phyloP scores from a whole-genome alignment of 1,139 yeast species.

The Suhomyces wounanorum region DNA sequence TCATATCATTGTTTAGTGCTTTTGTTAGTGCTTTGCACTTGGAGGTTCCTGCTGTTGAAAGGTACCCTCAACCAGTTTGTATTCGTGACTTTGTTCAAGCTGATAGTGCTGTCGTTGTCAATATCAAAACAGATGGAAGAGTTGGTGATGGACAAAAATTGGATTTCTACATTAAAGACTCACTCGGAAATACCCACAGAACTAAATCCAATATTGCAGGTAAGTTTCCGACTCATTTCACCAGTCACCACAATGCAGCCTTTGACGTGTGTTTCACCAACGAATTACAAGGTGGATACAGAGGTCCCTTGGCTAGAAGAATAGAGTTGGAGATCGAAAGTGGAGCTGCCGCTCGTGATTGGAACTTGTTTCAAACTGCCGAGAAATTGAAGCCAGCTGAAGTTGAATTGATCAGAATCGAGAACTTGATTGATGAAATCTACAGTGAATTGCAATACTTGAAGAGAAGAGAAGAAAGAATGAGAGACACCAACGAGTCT shows the following conservation, averaged over 20 bases:
- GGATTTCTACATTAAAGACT: conserved; percentile 61
- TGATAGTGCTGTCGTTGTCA: conserved; percentile 84
- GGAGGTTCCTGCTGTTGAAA: conserved; percentile 40
- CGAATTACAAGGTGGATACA: conserved; percentile 41
- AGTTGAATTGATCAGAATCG: conserved; percentile 80
- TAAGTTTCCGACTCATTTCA: conserved; percentile 71
- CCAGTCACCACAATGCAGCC: conserved; percentile 79
- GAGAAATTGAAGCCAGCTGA: conserved; percentile 94
- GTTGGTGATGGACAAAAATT: conserved; percentile 85
- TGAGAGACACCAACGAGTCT: conserved; percentile 95
- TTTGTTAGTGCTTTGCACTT: conserved; percentile 37
- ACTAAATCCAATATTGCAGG: conserved; percentile 68
- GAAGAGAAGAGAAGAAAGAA: conserved; percentile 81
- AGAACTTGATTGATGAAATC: conserved; percentile 81
- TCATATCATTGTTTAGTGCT: conserved; percentile 18
- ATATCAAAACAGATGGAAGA: conserved; percentile 69
- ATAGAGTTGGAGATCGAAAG: conserved; percentile 90
- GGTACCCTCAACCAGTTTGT: conserved; percentile 53
- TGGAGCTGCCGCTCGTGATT: conserved; percentile 96
- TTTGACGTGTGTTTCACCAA: conserved; percentile 92
- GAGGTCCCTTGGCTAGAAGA: conserved; percentile 46
- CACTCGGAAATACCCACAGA: conserved; percentile 72
- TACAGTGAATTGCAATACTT: conserved; percentile 77
- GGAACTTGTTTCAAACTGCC: conserved; percentile 92
- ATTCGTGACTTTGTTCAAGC: conserved; percentile 86